Conservation (phyloP, 169 alveolate genomes). For the Babesia sp. region DNA sequence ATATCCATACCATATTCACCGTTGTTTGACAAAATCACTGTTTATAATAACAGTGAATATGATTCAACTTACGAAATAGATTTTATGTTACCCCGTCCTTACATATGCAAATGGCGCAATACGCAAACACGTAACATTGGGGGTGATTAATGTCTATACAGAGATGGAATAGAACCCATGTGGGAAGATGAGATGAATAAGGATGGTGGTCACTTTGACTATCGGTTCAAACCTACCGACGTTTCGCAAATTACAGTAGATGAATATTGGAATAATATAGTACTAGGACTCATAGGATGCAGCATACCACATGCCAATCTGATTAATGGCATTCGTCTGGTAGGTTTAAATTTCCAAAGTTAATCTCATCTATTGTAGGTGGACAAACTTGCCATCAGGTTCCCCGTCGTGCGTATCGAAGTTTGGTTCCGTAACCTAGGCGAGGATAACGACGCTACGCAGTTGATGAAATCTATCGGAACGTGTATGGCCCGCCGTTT, state of each 20-base stretch:
- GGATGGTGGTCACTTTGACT: conserved; percentile 84
- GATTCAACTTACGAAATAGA: too few species aligned
- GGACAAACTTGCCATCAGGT: conserved; percentile 53
- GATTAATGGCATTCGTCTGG: conserved; percentile 81
- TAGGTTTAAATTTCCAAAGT: conserved; percentile 20
- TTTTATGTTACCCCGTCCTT: neutral
- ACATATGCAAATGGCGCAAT: neutral
- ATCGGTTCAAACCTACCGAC: conserved; percentile 77
- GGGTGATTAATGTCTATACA: too few species aligned
- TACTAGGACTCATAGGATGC: conserved; percentile 79
- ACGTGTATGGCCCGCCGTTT: conserved; percentile 67
- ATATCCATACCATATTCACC: too few species aligned
- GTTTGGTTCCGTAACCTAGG: conserved; percentile 69
- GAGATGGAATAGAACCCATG: conserved; percentile 84
- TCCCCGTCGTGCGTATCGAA: conserved; percentile 66
- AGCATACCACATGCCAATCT: conserved; percentile 72
- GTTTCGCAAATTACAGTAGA: conserved; percentile 73
- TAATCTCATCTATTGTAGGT: conserved; percentile 13
- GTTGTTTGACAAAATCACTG: too few species aligned
- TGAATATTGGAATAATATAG: conserved; percentile 83
- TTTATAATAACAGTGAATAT: too few species aligned
- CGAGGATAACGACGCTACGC: conserved; percentile 58
- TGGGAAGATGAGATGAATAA: conserved; percentile 84
- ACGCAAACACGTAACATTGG: too few species aligned
- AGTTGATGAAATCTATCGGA: conserved; percentile 62